Evolutionary conservation across 768 basidiomycete species (phyloP).

Genomic region (Lyophyllum shimeji): DNA sequence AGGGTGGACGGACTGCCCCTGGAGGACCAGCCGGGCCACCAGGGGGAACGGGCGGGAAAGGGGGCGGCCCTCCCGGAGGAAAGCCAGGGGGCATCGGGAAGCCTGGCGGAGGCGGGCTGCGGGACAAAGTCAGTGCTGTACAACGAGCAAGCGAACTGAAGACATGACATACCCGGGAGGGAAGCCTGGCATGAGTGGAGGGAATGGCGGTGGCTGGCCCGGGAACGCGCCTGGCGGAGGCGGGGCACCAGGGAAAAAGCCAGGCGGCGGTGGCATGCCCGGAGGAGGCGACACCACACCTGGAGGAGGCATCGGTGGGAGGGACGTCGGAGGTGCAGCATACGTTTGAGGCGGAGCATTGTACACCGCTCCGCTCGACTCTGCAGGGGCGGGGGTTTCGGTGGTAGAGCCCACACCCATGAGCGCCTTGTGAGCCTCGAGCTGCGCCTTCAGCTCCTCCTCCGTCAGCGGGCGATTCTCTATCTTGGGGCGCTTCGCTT

Average conservation of each 20-base stretch:
- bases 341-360: conserved; percentile 77
- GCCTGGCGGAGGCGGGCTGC: conserved; percentile 52
- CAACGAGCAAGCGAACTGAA: too few species aligned
- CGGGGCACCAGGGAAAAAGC: conserved; percentile 41
- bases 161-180: conserved; percentile 51
- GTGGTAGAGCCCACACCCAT: conserved; percentile 66
- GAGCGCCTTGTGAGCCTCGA: conserved; percentile 87
- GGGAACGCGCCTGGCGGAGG: conserved; percentile 42
- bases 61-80: conserved; percentile 26
- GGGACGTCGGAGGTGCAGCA: conserved; percentile 43
- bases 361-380: conserved; percentile 60
- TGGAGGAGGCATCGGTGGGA: conserved; percentile 32
- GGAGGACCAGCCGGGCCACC: too few species aligned
- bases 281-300: conserved; percentile 29
- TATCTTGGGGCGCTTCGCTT: conserved; percentile 76
- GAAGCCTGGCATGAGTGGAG: conserved; percentile 53
- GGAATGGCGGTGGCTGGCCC: conserved; percentile 50
- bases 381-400: conserved; percentile 35
- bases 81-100: conserved; percentile 53
- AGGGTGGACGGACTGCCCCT: conserved; percentile 8
- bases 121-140: conserved; percentile 14
- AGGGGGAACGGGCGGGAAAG: conserved; percentile 30
- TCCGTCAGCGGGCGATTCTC: conserved; percentile 79
- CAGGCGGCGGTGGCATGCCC: conserved; percentile 37
- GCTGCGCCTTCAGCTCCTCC: conserved; percentile 80